Evolutionary conservation across 768 basidiomycete genomes (phyloP).

Genomic region (Tricholomella constricta): DNA sequence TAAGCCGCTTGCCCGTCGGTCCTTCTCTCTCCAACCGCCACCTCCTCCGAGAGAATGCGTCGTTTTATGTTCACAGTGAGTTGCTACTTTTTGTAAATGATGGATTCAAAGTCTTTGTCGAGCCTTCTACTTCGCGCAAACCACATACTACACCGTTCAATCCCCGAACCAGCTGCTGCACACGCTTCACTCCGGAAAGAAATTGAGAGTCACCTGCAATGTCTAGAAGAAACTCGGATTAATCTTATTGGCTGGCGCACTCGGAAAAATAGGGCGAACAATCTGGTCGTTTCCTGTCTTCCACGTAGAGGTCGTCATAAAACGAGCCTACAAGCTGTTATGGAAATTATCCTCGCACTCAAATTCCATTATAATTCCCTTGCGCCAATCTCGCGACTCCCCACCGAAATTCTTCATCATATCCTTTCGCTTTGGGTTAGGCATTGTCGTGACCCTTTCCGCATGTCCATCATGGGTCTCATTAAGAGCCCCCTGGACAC

Average conservation of each 20-base stretch:
- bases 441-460: neutral
- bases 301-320: neutral
- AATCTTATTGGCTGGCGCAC: neutral
- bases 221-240: neutral
- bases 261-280: neutral
- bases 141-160: neutral
- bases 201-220: neutral
- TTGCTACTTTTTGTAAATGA: neutral
- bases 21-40: no score
- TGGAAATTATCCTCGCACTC: neutral
- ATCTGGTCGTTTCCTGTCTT: neutral
- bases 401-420: constrained; percentile 2
- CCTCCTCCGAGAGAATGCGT: no score
- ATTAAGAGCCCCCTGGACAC: neutral
- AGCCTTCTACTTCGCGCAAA: neutral
- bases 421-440: constrained; percentile 4
- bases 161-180: neutral
- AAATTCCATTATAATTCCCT: constrained; percentile 1
- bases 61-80: neutral
- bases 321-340: neutral
- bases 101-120: neutral
- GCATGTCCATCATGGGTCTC: constrained; percentile 1
- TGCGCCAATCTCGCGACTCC: constrained; percentile 8
- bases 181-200: neutral
- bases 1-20: no score